phyloP scores from a whole-genome alignment of 2,329 filamentous ascomycete genomes.

The Colletotrichum lupini region DNA sequence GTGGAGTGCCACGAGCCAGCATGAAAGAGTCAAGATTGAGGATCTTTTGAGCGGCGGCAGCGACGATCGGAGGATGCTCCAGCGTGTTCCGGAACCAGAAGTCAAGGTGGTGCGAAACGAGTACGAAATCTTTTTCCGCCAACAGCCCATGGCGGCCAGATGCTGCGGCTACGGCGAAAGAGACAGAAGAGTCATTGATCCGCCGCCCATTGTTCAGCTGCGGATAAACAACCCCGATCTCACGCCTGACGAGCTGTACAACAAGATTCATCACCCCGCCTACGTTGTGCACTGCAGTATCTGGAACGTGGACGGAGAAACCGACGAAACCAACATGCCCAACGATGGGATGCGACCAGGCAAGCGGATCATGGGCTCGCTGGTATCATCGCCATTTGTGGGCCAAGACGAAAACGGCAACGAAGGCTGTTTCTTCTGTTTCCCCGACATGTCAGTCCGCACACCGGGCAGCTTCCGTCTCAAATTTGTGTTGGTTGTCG shows the following conservation, averaged over 20 bases:
- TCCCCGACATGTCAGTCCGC: constrained; percentile 83
- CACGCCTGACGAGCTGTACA: constrained; percentile 63
- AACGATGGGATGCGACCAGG: constrained; percentile 78
- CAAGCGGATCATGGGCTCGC: constrained; percentile 81
- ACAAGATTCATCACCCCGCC: constrained; percentile 68
- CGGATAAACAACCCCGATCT: constrained; percentile 68
- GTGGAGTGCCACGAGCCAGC: constrained; percentile 22
- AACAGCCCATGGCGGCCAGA: constrained; percentile 81
- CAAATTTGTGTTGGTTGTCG: constrained; percentile 77
- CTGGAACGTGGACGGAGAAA: constrained; percentile 74
- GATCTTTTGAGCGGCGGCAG: constrained; percentile 35
- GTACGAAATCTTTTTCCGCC: constrained; percentile 71
- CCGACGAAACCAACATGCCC: constrained; percentile 78
- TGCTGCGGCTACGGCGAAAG: constrained; percentile 87
- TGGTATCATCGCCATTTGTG: constrained; percentile 81
- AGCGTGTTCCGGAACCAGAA: background rate
- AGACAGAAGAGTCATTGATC: constrained; percentile 84
- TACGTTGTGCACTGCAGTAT: constrained; percentile 83
- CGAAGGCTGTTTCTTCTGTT: constrained; percentile 87
- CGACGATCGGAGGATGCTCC: background rate
- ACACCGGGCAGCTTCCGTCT: constrained; percentile 82
- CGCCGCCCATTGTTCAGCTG: constrained; percentile 84
- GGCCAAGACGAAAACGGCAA: constrained; percentile 78
- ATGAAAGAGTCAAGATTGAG: constrained; percentile 38
- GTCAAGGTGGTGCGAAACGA: constrained; percentile 37